These are phyloP conservation scores for Euryodendron excelsum DNA, from an alignment of 148 eudicot species.

Conservation along the genomic window DNA sequence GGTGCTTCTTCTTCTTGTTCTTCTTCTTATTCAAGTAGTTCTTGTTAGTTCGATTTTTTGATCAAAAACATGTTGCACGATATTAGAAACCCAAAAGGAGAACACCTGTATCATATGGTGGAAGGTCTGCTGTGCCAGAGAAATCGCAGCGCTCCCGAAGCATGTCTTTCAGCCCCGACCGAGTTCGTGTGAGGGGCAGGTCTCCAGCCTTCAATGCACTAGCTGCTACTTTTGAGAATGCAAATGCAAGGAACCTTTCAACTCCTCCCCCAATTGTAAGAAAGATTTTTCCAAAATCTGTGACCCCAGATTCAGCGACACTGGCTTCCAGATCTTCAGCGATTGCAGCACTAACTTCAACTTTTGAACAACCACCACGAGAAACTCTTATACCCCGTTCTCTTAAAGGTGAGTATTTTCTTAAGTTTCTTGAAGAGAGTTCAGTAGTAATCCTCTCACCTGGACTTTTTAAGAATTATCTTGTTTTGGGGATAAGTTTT, in stretches of 20 bases:
- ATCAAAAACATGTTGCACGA: slow-evolving; percentile 11
- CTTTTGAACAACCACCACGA: slow-evolving; percentile 57
- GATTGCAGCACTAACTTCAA: slow-evolving; percentile 64
- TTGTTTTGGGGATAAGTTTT: too few relatives aligned
- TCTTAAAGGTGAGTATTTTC: slow-evolving; percentile 50
- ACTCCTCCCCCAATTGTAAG: slow-evolving; percentile 89
- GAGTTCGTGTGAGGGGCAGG: slow-evolving; percentile 89
- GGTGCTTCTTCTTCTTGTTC: background rate
- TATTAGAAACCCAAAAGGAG: slow-evolving; percentile 91
- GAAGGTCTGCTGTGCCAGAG: slow-evolving; percentile 84
- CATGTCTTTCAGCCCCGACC: slow-evolving; percentile 80
- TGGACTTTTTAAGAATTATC: too few relatives aligned
- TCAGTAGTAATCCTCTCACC: background rate
- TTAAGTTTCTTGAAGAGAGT: background rate
- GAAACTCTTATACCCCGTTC: slow-evolving; percentile 68
- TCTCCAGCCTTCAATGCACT: slow-evolving; percentile 97
- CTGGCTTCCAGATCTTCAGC: slow-evolving; percentile 68
- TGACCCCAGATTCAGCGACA: slow-evolving; percentile 55
- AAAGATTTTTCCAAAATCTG: slow-evolving; percentile 79
- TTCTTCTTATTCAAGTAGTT: background rate
- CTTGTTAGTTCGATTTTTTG: slow-evolving; percentile 5
- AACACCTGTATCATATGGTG: slow-evolving; percentile 64
- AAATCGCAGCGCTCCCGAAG: slow-evolving; percentile 96
- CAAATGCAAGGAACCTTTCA: slow-evolving; percentile 83
- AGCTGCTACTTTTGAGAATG: slow-evolving; percentile 83